Percentiles rank a stretch among this genome's conserved stretches.
Conservation (phyloP, 2,329 filamentous ascomycete genomes). For the Aspergillus tanneri region DNA sequence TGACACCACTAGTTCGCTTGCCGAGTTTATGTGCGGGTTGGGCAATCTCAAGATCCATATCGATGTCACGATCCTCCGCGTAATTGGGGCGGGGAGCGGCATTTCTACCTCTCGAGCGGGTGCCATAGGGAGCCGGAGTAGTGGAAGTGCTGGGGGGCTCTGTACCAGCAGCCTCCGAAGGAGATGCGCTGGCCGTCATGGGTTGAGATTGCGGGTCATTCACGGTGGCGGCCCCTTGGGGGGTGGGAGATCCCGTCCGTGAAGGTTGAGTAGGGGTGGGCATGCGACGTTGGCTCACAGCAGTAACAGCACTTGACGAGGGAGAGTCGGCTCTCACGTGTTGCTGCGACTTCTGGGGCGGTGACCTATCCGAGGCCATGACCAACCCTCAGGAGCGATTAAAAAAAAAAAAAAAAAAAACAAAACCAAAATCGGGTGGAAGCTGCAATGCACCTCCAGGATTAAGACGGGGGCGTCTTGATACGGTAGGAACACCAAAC, state of each 20-base stretch:
- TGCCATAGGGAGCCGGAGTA: slow-evolving; percentile 75
- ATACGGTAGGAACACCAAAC: slow-evolving; percentile 21
- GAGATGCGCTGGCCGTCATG: slow-evolving; percentile 47
- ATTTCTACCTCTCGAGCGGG: slow-evolving; percentile 84
- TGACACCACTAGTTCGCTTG: slow-evolving; percentile 31
- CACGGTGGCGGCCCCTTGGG: slow-evolving; percentile 24
- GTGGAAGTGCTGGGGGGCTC: slow-evolving; percentile 46
- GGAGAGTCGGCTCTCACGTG: slow-evolving; percentile 29
- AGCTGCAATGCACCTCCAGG: slow-evolving; percentile 21
- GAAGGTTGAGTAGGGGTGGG: slow-evolving; percentile 39
- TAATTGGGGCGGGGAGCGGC: slow-evolving; percentile 86
- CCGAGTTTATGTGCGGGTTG: slow-evolving; percentile 32
- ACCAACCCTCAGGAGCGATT: slow-evolving; percentile 24
- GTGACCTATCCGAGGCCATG: slow-evolving; percentile 34
- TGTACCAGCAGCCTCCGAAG: slow-evolving; percentile 38
- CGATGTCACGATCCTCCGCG: slow-evolving; percentile 87
- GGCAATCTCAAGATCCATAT: slow-evolving; percentile 76
- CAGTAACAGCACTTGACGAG: slow-evolving; percentile 17
- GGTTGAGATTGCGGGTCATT: slow-evolving; percentile 42
- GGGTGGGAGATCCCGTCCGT: slow-evolving; percentile 23
- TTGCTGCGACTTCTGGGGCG: slow-evolving; percentile 28
- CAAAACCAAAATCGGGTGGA: slow-evolving; percentile 15
- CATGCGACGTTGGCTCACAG: slow-evolving; percentile 20
- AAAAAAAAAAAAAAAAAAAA: slow-evolving; percentile 7
- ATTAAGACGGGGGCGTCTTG: slow-evolving; percentile 14